Percentiles rank a stretch among this genome's conserved stretches.
These are phyloP conservation scores for Hypoxylon fragiforme DNA, from an alignment of 495 filamentous ascomycete species.

Conservation along the genomic window DNA sequence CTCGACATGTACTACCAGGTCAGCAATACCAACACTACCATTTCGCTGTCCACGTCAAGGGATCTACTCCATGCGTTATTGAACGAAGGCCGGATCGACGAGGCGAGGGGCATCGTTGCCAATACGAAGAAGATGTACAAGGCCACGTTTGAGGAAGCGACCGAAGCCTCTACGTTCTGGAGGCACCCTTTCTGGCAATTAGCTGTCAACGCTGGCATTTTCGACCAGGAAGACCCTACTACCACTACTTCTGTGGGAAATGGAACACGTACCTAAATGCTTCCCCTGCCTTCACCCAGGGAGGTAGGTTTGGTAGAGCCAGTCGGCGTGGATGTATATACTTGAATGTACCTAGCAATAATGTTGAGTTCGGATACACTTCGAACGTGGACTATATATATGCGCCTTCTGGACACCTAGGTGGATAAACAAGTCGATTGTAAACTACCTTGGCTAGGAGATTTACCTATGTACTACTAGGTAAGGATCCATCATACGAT, in stretches of 20 bases:
- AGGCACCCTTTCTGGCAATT: constrained; percentile 50
- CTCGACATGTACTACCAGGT: constrained; percentile 54
- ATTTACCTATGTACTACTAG: too few relatives aligned
- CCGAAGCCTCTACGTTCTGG: constrained; percentile 38
- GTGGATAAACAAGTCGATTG: too few relatives aligned
- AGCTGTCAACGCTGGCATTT: constrained; percentile 38
- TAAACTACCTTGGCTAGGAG: too few relatives aligned
- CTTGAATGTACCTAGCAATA: too few relatives aligned
- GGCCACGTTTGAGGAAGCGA: constrained; percentile 8
- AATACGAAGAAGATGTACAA: constrained; percentile 40
- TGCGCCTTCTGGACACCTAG: too few relatives aligned
- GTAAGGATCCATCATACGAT: too few relatives aligned
- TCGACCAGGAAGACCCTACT: constrained; percentile 13
- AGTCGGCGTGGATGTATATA: too few relatives aligned
- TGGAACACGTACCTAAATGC: not conserved
- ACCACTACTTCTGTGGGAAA: not conserved
- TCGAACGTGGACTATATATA: too few relatives aligned
- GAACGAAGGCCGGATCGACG: constrained; percentile 40
- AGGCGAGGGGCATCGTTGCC: constrained; percentile 41
- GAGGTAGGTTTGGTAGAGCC: too few relatives aligned
- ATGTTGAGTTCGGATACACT: too few relatives aligned
- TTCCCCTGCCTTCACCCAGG: too few relatives aligned
- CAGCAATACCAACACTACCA: constrained; percentile 39
- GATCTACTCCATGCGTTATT: constrained; percentile 53
- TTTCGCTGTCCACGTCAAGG: constrained; percentile 51